Evolutionary conservation across 2,329 filamentous ascomycete genomes (phyloP), one percentile per base, ranked within the genome.

Genomic region (Dactylellina leptospora): DNA sequence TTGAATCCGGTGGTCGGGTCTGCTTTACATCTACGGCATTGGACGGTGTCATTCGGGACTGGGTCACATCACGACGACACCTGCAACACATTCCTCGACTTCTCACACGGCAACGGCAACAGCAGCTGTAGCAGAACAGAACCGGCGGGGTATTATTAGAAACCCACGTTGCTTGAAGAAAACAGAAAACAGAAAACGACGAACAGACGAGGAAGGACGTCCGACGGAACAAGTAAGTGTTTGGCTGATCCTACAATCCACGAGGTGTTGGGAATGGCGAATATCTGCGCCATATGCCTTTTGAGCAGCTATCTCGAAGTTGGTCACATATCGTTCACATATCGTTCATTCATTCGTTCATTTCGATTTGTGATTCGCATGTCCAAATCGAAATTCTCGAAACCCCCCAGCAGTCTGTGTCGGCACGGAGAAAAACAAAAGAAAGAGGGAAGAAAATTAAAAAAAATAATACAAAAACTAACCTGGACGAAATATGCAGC

Each of bases 31-130:
- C 47, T 28, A 38, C 22, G 59, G 48, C 33, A 54, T 27, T 18
- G 18, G 36, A 45, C 16, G 13, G 28, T 45, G 48, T 59, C 60
- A 71, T 71, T 63, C 45, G 42, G 58, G 60, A 40, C 50, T 40
- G 45, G n/a, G 53, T 58, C 54, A 51, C 50, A 36, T 33, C 48
- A 47, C 50, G 51, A 71, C 66, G 51, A 71, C 66, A 54, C 38
- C 51, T 48, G 50, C 66, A 71, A 71, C 66, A 63, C 66, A 71
- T 71, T 63, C 33, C 48, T 27, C 42, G 28, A 56, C 44, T 40
- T 56, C 27, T 53, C 66, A 28, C 20, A 56, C 45, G 51, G 61
- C 58, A 44, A 51, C 51, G 28, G 58, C 40, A 36, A 40, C 20
- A 50, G 13, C 30, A 33, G 30, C 6, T 13, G 30, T 6, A 13